Evolutionary conservation across 306 rosid genomes (phyloP).

Genomic region (Comarum palustre): DNA sequence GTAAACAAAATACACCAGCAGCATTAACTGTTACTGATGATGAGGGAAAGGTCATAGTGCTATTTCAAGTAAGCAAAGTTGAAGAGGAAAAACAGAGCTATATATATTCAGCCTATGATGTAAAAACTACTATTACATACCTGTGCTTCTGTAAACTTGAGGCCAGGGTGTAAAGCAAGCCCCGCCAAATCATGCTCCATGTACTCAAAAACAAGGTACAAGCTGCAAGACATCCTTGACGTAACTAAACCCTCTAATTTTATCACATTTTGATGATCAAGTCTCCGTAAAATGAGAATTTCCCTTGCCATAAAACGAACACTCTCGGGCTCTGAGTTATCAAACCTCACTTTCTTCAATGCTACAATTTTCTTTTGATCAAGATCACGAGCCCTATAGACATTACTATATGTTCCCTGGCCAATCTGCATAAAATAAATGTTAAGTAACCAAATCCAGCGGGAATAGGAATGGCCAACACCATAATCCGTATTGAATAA

Average conservation of each 20-base stretch:
- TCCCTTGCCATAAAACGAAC: constrained; percentile 97
- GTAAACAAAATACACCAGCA: neutral
- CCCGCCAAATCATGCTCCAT: constrained; percentile 96
- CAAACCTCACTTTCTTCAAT: constrained; percentile 89
- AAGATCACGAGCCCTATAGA: constrained; percentile 90
- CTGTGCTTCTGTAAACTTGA: constrained; percentile 89
- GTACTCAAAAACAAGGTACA: constrained; percentile 93
- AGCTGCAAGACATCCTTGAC: constrained; percentile 95
- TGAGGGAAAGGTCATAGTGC: neutral
- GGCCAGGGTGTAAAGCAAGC: constrained; percentile 87
- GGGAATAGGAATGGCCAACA: neutral
- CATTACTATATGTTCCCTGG: constrained; percentile 95
- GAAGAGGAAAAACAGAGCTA: constrained; percentile 8
- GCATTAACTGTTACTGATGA: neutral
- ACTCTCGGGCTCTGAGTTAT: constrained; percentile 93
- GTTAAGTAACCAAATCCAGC: constrained; percentile 15
- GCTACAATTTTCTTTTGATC: constrained; percentile 90
- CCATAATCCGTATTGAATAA: neutral
- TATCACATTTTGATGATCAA: constrained; percentile 84
- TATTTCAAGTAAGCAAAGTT: neutral
- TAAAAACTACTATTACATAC: constrained; percentile 34
- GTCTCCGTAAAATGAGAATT: constrained; percentile 88
- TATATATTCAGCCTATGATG: neutral
- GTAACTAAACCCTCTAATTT: constrained; percentile 88
- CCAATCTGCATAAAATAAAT: constrained; percentile 62